These are phyloP conservation scores for Pseudognaphalium luteoalbum DNA, from an alignment of 129 eudicot genomes.

Conservation along the genomic window DNA sequence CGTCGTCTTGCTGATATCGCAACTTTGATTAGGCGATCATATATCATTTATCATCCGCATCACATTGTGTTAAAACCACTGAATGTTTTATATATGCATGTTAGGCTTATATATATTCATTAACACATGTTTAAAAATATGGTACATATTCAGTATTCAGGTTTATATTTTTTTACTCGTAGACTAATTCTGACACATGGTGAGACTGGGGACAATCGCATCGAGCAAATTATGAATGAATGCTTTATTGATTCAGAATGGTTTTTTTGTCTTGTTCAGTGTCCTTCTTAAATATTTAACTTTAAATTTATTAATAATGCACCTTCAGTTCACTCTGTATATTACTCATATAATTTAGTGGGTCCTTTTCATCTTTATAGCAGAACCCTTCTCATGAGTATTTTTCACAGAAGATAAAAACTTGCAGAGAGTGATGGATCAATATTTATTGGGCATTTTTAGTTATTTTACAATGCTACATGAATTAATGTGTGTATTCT, in stretches of 20 bases:
- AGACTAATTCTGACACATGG: neutral
- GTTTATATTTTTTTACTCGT: neutral
- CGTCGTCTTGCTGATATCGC: neutral
- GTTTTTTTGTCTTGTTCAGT: conserved; percentile 15
- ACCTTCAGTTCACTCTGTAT: neutral
- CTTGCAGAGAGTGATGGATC: neutral
- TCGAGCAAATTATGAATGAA: neutral
- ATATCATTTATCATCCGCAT: neutral
- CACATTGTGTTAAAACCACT: neutral
- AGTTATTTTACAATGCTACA: neutral
- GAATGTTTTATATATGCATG: no score
- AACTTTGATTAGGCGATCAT: neutral
- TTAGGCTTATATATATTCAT: neutral
- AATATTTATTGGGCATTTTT: neutral
- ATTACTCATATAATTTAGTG: neutral
- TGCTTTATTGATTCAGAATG: conserved; percentile 7
- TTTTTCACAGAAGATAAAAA: neutral
- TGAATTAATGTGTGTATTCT: neutral
- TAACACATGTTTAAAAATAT: neutral
- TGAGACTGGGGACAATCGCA: conserved; percentile 6
- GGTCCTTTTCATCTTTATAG: neutral
- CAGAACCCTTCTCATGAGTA: conserved; percentile 7
- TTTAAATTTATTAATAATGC: no score
- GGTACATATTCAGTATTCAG: neutral
- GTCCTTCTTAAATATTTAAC: neutral